phyloP scores from a whole-genome alignment of 2,329 filamentous ascomycete species.

The Claviceps monticola region DNA sequence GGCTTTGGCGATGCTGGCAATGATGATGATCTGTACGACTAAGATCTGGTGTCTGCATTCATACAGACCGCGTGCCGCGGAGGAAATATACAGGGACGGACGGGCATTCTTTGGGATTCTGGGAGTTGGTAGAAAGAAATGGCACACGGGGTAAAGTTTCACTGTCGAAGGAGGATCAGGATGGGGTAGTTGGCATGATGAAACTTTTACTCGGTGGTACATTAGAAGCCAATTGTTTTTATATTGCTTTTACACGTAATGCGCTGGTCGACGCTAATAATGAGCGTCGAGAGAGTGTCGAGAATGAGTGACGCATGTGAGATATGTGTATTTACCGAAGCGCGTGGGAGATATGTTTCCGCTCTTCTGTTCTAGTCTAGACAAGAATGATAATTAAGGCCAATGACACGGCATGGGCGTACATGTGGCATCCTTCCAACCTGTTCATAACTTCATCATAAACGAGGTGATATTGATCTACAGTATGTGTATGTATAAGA shows the following conservation, averaged over 20 bases:
- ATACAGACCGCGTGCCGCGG: too few relatives aligned
- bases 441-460: too few relatives aligned
- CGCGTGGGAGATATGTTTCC: too few relatives aligned
- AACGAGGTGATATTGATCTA: too few relatives aligned
- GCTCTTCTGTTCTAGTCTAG: too few relatives aligned
- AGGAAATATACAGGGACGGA: too few relatives aligned
- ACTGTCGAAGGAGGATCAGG: neutral
- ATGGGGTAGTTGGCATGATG: neutral
- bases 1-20: slow-evolving; percentile 76
- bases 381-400: too few relatives aligned
- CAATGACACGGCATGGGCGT: too few relatives aligned
- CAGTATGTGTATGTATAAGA: too few relatives aligned
- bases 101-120: slow-evolving; percentile 10
- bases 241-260: neutral
- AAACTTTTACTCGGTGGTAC: slow-evolving; percentile 3
- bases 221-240: slow-evolving; percentile 1
- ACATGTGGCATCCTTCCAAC: too few relatives aligned
- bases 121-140: slow-evolving; percentile 24
- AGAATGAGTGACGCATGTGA: neutral
- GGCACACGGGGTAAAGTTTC: slow-evolving; percentile 11
- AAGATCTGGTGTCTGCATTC: slow-evolving; percentile 42
- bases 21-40: slow-evolving; percentile 95
- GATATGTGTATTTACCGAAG: neutral
- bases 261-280: neutral
- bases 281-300: neutral